These are phyloP conservation scores for Symbiodinium pilosum DNA, from an alignment of 73 alveolate genomes.

Conservation along the genomic window DNA sequence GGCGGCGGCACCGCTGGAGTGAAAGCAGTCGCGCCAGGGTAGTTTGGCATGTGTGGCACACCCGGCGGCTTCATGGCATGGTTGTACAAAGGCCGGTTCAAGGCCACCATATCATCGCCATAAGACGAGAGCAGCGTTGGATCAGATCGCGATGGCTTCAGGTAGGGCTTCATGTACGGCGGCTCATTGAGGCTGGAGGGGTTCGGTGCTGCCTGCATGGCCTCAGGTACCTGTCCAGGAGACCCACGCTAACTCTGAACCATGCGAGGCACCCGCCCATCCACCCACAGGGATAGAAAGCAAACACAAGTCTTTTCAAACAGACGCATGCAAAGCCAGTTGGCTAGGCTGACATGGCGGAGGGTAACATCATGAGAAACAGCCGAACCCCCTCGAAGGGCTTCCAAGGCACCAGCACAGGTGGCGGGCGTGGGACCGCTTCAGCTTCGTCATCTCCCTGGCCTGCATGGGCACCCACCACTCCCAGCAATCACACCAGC, in stretches of 20 bases:
- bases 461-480: neutral
- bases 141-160: slow-evolving; percentile 87
- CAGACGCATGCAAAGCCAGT: no score
- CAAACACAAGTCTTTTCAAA: no score
- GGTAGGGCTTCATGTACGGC: slow-evolving; percentile 91
- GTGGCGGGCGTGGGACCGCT: slow-evolving; percentile 80
- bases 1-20: slow-evolving; percentile 71
- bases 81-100: slow-evolving; percentile 90
- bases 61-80: slow-evolving; percentile 75
- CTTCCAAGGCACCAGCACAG: slow-evolving; percentile 39
- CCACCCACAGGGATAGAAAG: no score
- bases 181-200: slow-evolving; percentile 29
- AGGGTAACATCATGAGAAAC: no score
- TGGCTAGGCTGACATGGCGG: no score
- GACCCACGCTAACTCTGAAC: no score
- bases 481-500: neutral
- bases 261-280: no score
- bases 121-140: slow-evolving; percentile 84
- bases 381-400: no score
- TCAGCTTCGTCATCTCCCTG: slow-evolving; percentile 36
- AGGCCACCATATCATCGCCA: slow-evolving; percentile 56
- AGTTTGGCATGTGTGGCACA: neutral
- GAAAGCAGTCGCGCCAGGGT: neutral
- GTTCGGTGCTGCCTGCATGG: slow-evolving; percentile 83
- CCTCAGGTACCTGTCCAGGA: slow-evolving; percentile 78